Conservation (phyloP, 2,329 filamentous ascomycete species). For the Fusarium pseudocircinatum region DNA sequence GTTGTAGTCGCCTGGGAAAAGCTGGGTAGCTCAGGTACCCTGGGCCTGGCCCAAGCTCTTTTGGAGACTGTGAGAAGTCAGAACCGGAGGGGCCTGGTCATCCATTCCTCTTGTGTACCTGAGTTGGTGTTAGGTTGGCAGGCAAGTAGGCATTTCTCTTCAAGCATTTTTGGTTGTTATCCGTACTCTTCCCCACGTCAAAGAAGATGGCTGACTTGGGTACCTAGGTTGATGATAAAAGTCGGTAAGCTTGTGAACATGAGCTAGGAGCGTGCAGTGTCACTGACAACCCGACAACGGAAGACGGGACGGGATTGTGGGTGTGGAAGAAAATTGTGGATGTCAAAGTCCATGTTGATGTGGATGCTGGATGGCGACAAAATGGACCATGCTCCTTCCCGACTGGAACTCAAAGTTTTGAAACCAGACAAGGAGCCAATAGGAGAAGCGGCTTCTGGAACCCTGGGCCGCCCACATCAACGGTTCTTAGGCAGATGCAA, state of each 20-base stretch:
- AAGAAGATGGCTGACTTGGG: not conserved
- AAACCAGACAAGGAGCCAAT: constrained; percentile 32
- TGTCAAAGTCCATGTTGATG: constrained; percentile 19
- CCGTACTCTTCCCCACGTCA: not conserved
- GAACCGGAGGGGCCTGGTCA: constrained; percentile 29
- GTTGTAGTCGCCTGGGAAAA: constrained; percentile 6
- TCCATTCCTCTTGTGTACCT: not conserved
- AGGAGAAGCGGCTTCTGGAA: constrained; percentile 1
- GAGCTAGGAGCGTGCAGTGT: not conserved
- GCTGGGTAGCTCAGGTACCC: constrained; percentile 19
- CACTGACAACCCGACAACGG: not conserved
- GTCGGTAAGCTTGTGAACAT: not conserved
- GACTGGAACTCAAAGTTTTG: constrained; percentile 36
- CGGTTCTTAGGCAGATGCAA: constrained; percentile 29
- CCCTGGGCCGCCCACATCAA: constrained; percentile 29
- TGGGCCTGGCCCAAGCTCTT: constrained; percentile 30
- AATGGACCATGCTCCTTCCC: constrained; percentile 36
- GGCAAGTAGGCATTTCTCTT: not conserved
- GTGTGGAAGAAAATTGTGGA: not conserved
- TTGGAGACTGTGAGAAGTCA: constrained; percentile 35
- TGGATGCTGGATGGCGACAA: constrained; percentile 23
- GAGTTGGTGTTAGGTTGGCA: not conserved
- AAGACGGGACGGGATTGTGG: not conserved
- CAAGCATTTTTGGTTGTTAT: not conserved
- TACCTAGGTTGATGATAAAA: not conserved